Percentiles rank a stretch among this genome's conserved stretches.
Conservation (phyloP, 2,329 filamentous ascomycete genomes). For the Waltergamsia citrina region DNA sequence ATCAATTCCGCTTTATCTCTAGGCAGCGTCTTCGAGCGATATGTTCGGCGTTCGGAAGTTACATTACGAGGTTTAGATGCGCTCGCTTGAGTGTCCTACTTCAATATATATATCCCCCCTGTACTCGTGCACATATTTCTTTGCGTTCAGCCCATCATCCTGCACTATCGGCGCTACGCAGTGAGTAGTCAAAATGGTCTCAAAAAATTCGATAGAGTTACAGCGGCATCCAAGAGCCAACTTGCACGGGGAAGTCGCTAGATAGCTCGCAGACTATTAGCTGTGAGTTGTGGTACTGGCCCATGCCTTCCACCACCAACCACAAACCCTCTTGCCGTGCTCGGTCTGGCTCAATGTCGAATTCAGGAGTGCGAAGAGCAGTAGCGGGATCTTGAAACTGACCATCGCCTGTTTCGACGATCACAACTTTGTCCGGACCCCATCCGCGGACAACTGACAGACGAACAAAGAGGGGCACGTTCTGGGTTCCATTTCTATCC, state of each 20-base stretch:
- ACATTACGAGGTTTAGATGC: no score
- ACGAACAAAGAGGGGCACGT: constrained; percentile 37
- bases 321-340: constrained; percentile 52
- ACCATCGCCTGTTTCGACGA: constrained; percentile 62
- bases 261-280: constrained; percentile 44
- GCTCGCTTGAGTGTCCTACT: no score
- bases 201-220: no score
- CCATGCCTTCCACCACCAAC: constrained; percentile 75
- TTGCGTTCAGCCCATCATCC: no score
- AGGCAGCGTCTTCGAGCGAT: no score
- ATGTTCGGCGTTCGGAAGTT: no score
- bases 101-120: no score
- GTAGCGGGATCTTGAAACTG: constrained; percentile 61
- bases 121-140: no score
- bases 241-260: constrained; percentile 35
- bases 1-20: no score
- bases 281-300: constrained; percentile 31
- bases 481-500: not conserved
- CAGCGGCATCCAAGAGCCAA: constrained; percentile 31
- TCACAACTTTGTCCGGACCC: constrained; percentile 54
- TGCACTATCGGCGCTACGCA: no score
- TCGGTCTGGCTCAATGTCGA: constrained; percentile 63
- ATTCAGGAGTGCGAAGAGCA: constrained; percentile 60
- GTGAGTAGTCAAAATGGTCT: no score
- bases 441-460: constrained; percentile 65